Percentiles rank a stretch among this genome's conserved stretches.
phyloP scores from a whole-genome alignment of 768 basidiomycete genomes.

The Erythrobasidium yunnanense region DNA sequence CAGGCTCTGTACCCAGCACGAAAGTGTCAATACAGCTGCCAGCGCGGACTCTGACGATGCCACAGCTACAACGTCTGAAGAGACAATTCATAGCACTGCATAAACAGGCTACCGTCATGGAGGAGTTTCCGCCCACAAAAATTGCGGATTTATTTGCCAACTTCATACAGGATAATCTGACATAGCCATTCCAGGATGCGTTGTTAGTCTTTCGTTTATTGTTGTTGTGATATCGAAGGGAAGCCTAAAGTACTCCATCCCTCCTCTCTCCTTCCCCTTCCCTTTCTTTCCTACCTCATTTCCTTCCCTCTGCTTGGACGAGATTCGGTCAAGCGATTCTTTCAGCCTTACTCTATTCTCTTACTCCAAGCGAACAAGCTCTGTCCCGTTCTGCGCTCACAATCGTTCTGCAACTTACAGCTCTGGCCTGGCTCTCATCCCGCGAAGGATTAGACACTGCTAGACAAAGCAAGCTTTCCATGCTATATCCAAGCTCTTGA shows the following conservation, averaged over 20 bases:
- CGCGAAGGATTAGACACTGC: no score
- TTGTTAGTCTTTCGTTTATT: background rate
- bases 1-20: slow-evolving; percentile 43
- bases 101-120: slow-evolving; percentile 54
- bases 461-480: no score
- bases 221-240: background rate
- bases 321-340: no score
- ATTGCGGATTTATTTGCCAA: slow-evolving; percentile 42
- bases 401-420: no score
- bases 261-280: no score
- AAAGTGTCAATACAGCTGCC: slow-evolving; percentile 45
- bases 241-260: no score
- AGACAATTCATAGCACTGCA: slow-evolving; percentile 83
- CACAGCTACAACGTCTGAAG: slow-evolving; percentile 80
- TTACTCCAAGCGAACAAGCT: no score
- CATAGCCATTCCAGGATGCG: background rate
- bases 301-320: no score
- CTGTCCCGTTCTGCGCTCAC: no score
- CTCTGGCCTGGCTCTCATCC: no score
- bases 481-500: background rate
- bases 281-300: no score
- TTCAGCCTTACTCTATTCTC: no score
- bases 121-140: slow-evolving; percentile 38
- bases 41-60: slow-evolving; percentile 60
- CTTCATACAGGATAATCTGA: slow-evolving; percentile 41